These are phyloP conservation scores for Austroboletus eburneus DNA, from an alignment of 768 basidiomycete species.

Conservation along the genomic window DNA sequence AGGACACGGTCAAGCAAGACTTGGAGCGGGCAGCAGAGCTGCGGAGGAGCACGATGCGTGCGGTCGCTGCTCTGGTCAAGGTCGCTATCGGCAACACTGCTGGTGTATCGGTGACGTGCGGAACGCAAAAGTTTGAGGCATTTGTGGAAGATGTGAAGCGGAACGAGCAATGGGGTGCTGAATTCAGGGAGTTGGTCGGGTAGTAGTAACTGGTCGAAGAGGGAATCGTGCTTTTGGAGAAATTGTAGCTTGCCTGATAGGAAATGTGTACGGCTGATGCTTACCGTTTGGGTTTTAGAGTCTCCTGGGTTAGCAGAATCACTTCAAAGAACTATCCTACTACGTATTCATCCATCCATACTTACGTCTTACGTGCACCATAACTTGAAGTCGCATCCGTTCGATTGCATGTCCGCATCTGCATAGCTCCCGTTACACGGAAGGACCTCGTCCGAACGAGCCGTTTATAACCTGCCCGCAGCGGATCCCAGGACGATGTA, in stretches of 20 bases:
- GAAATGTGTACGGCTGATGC: not conserved
- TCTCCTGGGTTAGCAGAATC: too few species aligned
- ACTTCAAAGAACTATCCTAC: too few species aligned
- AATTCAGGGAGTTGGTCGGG: constrained; percentile 44
- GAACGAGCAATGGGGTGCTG: constrained; percentile 59
- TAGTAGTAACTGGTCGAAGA: constrained; percentile 10
- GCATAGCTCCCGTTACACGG: not conserved
- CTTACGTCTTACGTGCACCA: too few species aligned
- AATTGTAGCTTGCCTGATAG: not conserved
- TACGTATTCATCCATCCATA: too few species aligned
- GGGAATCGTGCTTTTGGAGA: too few species aligned
- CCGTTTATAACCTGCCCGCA: too few species aligned
- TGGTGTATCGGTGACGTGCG: constrained; percentile 19
- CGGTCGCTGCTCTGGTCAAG: constrained; percentile 81
- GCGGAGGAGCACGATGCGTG: constrained; percentile 84
- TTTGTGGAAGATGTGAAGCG: constrained; percentile 74
- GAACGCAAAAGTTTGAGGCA: constrained; percentile 58
- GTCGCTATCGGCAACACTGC: constrained; percentile 52
- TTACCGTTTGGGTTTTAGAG: too few species aligned
- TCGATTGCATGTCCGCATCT: too few species aligned
- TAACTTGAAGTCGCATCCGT: too few species aligned
- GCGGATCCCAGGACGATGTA: too few species aligned
- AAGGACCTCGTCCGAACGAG: not conserved
- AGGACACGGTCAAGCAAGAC: constrained; percentile 95
- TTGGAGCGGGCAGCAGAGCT: constrained; percentile 84